Evolutionary conservation across 2,329 filamentous ascomycete species (phyloP).

Genomic region (Fusarium verrucosum): DNA sequence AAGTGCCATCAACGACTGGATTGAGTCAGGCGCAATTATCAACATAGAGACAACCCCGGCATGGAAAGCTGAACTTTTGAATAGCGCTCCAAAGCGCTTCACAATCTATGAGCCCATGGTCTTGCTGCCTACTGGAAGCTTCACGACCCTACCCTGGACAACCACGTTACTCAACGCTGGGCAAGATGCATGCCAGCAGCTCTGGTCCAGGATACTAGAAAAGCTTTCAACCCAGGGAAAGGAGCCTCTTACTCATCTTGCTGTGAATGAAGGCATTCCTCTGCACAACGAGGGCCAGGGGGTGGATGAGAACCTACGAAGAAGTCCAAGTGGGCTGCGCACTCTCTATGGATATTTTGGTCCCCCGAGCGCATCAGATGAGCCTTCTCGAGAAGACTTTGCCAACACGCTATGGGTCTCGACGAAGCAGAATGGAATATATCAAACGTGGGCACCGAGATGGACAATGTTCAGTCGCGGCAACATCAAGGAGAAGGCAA

Average conservation of each 20-base stretch:
- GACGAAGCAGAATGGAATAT: conserved; percentile 80
- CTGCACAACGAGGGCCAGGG: conserved; percentile 48
- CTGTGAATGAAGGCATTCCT: conserved; percentile 70
- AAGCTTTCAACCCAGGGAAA: conserved; percentile 56
- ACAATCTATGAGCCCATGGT: conserved; percentile 69
- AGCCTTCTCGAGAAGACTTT: conserved; percentile 64
- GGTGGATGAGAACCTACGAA: conserved; percentile 71
- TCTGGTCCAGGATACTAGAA: conserved; percentile 62
- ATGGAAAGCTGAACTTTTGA: conserved; percentile 47
- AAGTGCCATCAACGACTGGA: conserved; percentile 46
- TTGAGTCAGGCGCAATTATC: conserved; percentile 23
- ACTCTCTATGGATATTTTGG: conserved; percentile 82
- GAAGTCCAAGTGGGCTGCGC: conserved; percentile 75
- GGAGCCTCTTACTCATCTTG: conserved; percentile 62
- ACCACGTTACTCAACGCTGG: conserved; percentile 46
- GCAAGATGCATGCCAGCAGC: conserved; percentile 39
- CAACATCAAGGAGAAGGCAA: conserved; percentile 87
- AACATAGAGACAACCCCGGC: conserved; percentile 6
- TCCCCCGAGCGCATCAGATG: conserved; percentile 46
- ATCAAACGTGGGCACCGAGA: conserved; percentile 85
- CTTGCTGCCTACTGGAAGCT: conserved; percentile 67
- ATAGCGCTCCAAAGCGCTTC: conserved; percentile 64
- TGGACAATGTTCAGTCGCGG: conserved; percentile 96
- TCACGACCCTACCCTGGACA: conserved; percentile 56
- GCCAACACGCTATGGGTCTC: conserved; percentile 78